phyloP scores from a whole-genome alignment of 1,284 basidiomycete genomes.

The Malassezia nana region DNA sequence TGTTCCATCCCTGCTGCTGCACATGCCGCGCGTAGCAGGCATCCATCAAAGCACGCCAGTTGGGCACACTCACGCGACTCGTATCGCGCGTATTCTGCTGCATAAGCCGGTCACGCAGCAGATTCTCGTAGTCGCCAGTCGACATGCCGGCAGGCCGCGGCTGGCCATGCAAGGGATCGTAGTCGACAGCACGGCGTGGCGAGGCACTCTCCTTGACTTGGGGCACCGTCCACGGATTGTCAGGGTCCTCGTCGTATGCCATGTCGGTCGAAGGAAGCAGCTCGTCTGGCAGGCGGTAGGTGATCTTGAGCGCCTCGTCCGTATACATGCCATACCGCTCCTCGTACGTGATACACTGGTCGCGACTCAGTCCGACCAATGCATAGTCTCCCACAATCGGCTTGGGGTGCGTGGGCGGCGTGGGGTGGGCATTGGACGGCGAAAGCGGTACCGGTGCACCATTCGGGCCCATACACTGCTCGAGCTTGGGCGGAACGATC shows the following conservation, averaged over 20 bases:
- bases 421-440: constrained; percentile 34
- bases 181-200: constrained; percentile 19
- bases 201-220: constrained; percentile 1
- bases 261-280: constrained; percentile 26
- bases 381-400: constrained; percentile 44
- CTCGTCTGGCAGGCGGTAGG: constrained; percentile 37
- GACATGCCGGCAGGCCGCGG: constrained; percentile 25
- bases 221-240: constrained; percentile 36
- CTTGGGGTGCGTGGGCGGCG: constrained; percentile 40
- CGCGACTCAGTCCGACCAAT: constrained; percentile 36
- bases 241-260: constrained; percentile 44
- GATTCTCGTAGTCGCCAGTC: constrained; percentile 40
- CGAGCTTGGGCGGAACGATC: constrained; percentile 30
- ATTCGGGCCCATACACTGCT: constrained; percentile 37
- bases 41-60: constrained; percentile 47
- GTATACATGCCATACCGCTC: constrained; percentile 46
- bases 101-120: constrained; percentile 28
- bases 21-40: constrained; percentile 41
- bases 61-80: constrained; percentile 22
- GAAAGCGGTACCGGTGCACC: constrained; percentile 32
- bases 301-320: constrained; percentile 46
- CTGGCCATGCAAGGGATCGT: constrained; percentile 38
- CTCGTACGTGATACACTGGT: constrained; percentile 44
- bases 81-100: constrained; percentile 5
- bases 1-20: constrained; percentile 32